Base-by-base conservation (phyloP, 768 basidiomycete species). In the Nevesoporus exiguus region DNA sequence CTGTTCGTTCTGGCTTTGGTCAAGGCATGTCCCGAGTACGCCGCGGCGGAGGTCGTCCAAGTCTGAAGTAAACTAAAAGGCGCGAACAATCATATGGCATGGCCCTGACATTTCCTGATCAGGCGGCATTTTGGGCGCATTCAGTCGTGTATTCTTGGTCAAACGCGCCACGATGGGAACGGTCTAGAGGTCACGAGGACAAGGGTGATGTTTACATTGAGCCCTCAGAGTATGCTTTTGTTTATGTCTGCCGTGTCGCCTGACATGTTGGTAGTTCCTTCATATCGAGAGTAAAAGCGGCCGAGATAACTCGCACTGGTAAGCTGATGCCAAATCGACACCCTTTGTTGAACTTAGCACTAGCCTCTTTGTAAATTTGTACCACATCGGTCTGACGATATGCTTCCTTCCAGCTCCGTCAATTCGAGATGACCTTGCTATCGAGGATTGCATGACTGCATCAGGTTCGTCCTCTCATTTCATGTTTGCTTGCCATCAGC, bases 121-220 rank as follows among this genome's bases (percentile, higher is more conserved):
- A 8, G 31, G 41, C 33, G 3, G 41, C 33, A 3, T 22, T 40
- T n/a, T 10, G 15, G 27, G n/a, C n/a, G 4, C 40, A 15, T 36
- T 34, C 48, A 19, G 10, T 2, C 42, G 7, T n/a, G 47, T 6
- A 22, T 41, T 45, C 34, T 45, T 33, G 14, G 43, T 7, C 41
- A 22, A 40, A n/a, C n/a, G n/a, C n/a, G n/a, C n/a, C n/a, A n/a
- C n/a, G n/a, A n/a, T n/a, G n/a, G n/a, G n/a, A n/a, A n/a, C n/a
- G n/a, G n/a, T n/a, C n/a, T n/a, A n/a, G n/a, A n/a, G 68, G 77
- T 1, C 78, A 79, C 21, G 88, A 91, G 29, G 92, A 95, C 63
- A 88, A 87, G 73, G 92, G 94, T 0, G 94, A 99, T 68, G 71
- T 95, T 14, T 97, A 95, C 70, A 79, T 98, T 39, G 84, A 90